Percentiles rank a stretch among this genome's conserved stretches.
Evolutionary conservation across 1,139 yeast species (phyloP).

Genomic region (Magnusiomyces paraingens): DNA sequence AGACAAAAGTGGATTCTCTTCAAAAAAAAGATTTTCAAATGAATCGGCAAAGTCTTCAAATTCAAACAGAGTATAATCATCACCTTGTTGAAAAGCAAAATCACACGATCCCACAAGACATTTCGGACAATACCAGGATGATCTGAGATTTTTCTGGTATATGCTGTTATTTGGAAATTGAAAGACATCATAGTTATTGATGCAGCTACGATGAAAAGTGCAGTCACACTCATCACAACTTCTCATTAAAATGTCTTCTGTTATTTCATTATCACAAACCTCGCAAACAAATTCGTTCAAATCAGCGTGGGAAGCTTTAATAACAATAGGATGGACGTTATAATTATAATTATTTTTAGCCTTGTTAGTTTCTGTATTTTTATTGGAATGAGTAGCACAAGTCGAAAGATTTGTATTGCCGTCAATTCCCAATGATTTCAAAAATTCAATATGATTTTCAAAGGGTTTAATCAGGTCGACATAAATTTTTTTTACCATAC

Average conservation of each 20-base stretch:
- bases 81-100: conserved; percentile 80
- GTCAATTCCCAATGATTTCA: conserved; percentile 11
- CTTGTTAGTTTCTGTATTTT: background rate
- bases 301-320: background rate
- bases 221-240: conserved; percentile 13
- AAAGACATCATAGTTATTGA: conserved; percentile 9
- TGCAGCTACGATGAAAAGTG: conserved; percentile 11
- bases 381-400: conserved; percentile 7
- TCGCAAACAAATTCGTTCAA: conserved; percentile 11
- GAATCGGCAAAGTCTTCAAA: conserved; percentile 54
- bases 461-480: conserved; percentile 27
- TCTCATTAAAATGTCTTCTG: background rate
- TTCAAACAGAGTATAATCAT: conserved; percentile 51
- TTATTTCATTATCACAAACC: conserved; percentile 12
- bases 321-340: background rate
- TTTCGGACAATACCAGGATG: conserved; percentile 66
- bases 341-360: background rate
- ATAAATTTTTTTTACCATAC: conserved; percentile 3
- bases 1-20: conserved; percentile 41
- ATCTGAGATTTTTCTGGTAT: background rate
- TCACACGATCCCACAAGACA: conserved; percentile 85
- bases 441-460: conserved; percentile 24
- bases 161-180: background rate
- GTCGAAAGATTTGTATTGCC: conserved; percentile 9
- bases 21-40: conserved; percentile 42